These are phyloP conservation scores for Tricholoma bakamatsutake DNA, from an alignment of 768 basidiomycete species.

Conservation along the genomic window DNA sequence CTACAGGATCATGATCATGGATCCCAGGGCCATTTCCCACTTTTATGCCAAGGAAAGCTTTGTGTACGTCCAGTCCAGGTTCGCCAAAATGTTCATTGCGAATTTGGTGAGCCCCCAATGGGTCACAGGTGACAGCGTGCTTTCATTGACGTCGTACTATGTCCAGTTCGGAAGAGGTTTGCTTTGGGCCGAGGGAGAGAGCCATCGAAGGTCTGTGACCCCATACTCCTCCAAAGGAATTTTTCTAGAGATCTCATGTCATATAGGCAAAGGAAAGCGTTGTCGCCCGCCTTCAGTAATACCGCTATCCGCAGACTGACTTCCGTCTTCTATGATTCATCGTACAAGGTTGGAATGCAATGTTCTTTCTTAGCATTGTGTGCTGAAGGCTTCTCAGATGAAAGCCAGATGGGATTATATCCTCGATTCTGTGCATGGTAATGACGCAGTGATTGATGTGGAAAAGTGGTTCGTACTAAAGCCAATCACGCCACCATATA, in stretches of 20 bases:
- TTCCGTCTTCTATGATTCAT: constrained; percentile 33
- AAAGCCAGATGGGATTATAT: constrained; percentile 22
- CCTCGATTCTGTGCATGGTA: constrained; percentile 20
- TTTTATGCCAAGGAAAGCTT: constrained; percentile 17
- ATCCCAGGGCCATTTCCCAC: constrained; percentile 21
- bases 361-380: neutral
- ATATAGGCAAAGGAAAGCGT: constrained; percentile 30
- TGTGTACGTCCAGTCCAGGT: constrained; percentile 15
- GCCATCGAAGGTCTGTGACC: constrained; percentile 23
- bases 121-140: constrained; percentile 1
- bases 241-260: neutral
- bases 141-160: neutral
- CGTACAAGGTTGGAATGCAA: constrained; percentile 27
- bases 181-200: constrained; percentile 36
- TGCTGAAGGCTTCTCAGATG: constrained; percentile 15
- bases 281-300: constrained; percentile 36
- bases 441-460: constrained; percentile 41
- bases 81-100: constrained; percentile 19
- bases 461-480: constrained; percentile 32
- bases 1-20: constrained; percentile 17
- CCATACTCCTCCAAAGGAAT: neutral
- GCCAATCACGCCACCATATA: neutral
- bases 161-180: constrained; percentile 30
- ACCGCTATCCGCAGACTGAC: constrained; percentile 32
- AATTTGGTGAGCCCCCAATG: constrained; percentile 12